Evolutionary conservation across 306 rosid genomes (phyloP).

Genomic region (Cucurbita argyrosperma): DNA sequence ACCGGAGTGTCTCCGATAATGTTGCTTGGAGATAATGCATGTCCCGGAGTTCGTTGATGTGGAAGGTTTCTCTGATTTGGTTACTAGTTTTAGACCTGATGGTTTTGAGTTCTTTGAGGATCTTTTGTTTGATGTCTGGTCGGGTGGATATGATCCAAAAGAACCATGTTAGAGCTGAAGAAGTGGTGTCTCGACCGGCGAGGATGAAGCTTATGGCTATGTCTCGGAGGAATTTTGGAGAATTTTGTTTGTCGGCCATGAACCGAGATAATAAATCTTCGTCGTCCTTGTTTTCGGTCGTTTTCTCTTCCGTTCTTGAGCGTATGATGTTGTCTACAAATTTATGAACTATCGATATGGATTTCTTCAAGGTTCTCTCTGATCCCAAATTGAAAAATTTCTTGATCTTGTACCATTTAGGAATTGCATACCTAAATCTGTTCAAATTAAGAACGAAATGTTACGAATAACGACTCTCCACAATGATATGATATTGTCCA

Average conservation of each 20-base stretch:
- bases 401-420: slow-evolving; percentile 6
- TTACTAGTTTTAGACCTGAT: slow-evolving; percentile 11
- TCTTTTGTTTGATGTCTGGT: slow-evolving; percentile 13
- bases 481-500: too few species aligned
- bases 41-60: slow-evolving; percentile 37
- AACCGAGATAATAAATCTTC: slow-evolving; percentile 48
- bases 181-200: slow-evolving; percentile 61
- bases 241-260: slow-evolving; percentile 18
- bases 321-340: slow-evolving; percentile 36
- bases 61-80: slow-evolving; percentile 6
- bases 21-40: slow-evolving; percentile 62
- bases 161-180: slow-evolving; percentile 60
- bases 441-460: not conserved
- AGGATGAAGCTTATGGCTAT: slow-evolving; percentile 45
- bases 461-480: too few species aligned
- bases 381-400: slow-evolving; percentile 24
- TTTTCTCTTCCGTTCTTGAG: slow-evolving; percentile 20
- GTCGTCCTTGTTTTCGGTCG: not conserved
- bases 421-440: slow-evolving; percentile 14
- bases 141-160: slow-evolving; percentile 44
- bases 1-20: slow-evolving; percentile 34
- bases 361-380: slow-evolving; percentile 20
- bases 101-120: slow-evolving; percentile 16
- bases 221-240: slow-evolving; percentile 46
- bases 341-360: slow-evolving; percentile 25